Evolutionary conservation across 1,139 yeast genomes (phyloP), one percentile per base, ranked within the genome.

Genomic region (Hyphopichia burtonii): DNA sequence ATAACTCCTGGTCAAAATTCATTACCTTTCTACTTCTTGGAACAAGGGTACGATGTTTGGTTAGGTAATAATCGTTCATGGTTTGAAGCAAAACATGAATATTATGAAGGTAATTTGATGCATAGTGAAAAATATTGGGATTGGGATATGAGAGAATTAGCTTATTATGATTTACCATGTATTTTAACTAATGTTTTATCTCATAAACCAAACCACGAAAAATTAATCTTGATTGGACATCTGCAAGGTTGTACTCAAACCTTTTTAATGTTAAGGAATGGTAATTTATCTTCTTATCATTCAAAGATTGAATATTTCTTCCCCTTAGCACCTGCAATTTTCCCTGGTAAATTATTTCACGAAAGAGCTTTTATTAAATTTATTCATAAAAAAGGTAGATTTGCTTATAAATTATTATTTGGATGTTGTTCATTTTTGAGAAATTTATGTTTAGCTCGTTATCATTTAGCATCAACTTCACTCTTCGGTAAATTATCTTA

Each of bases 241-340:
- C 88, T 96, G 19, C 99, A 93, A 63, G 98, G 98, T 2, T 89
- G 97, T 3, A 80, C 96, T 0, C 96, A 91, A 60, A 74, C 85
- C 1, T 85, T 89, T 45, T 65, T 87, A 36, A 76, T 80, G 59
- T 71, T 78, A 42, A 62, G 66, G 37, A 69, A 69, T 46, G 59
- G 57, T n/a, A 53, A 65, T n/a, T 54, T 69, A 38, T 40, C 40
- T 6, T 51, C 53, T 1, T 41, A 58, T 33, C 79, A 73, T 43
- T 65, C 66, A 2, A 81, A 80, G 49, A 60, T 93, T 18, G 83
- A 82, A 44, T 72, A 78, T 45, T 86, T 90, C 55, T 71, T 86
- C 39, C 88, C 94, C 0, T 64, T 93, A 42, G 86, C 97, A 0
- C 98, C 99, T 0, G 98, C 98, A 0, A 81, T 88, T 2, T 93